Evolutionary conservation across 2,329 filamentous ascomycete genomes (phyloP).

Genomic region (Fusarium armeniacum): DNA sequence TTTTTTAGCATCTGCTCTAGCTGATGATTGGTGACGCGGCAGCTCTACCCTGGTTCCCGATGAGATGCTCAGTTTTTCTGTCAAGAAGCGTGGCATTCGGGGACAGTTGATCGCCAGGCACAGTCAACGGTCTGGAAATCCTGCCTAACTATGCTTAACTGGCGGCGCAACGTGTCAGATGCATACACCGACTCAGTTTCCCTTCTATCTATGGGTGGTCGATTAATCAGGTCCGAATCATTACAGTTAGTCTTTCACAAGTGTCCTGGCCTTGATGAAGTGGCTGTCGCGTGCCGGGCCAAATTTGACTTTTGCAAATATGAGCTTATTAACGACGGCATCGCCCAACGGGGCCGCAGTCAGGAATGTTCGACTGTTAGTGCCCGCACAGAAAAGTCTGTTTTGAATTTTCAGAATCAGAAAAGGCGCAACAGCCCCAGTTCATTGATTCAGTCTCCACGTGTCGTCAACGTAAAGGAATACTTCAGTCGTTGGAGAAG

Average conservation of each 20-base stretch:
- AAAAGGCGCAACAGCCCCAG: conserved; percentile 25
- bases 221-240: conserved; percentile 27
- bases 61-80: conserved; percentile 23
- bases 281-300: conserved; percentile 28
- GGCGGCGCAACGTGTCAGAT: conserved; percentile 35
- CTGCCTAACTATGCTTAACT: conserved; percentile 37
- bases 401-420: conserved; percentile 21
- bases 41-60: conserved; percentile 37
- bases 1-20: conserved; percentile 18
- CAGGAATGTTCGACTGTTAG: conserved; percentile 35
- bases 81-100: conserved; percentile 18
- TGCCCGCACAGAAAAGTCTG: conserved; percentile 39
- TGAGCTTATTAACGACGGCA: conserved; percentile 28
- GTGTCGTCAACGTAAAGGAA: conserved; percentile 29
- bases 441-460: conserved; percentile 39
- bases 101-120: conserved; percentile 44
- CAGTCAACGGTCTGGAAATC: conserved; percentile 30
- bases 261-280: conserved; percentile 1
- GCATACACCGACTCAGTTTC: conserved; percentile 6
- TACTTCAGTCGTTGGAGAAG: conserved; percentile 3
- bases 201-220: conserved; percentile 5
- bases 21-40: conserved; percentile 46
- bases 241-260: conserved; percentile 4
- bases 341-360: conserved; percentile 12
- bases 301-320: conserved; percentile 28